A percentile compares a stretch with the other conserved stretches of the same genome.
Evolutionary conservation across 1,139 yeast genomes (phyloP).

Genomic region (Pichia kudriavzevii): DNA sequence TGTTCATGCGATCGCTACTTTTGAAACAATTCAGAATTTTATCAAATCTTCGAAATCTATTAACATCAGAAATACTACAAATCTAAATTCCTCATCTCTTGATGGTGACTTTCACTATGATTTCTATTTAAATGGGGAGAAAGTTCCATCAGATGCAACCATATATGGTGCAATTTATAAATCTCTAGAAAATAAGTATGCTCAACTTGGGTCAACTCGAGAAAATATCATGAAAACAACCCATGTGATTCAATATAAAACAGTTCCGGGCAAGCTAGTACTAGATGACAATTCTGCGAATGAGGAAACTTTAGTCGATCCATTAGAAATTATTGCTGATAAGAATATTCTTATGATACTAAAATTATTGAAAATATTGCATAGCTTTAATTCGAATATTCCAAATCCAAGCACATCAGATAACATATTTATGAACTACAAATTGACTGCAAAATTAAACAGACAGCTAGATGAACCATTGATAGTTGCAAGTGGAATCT

Average conservation of each 20-base stretch:
- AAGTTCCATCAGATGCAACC: constrained; percentile 62
- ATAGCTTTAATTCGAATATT: constrained; percentile 36
- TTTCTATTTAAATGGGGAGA: constrained; percentile 55
- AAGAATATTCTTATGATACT: constrained; percentile 43
- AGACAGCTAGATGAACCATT: constrained; percentile 87
- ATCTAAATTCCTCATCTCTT: constrained; percentile 20
- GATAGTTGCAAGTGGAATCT: constrained; percentile 76
- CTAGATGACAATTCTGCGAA: constrained; percentile 22
- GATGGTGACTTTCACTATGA: constrained; percentile 40
- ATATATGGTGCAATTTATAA: constrained; percentile 73
- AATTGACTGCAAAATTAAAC: constrained; percentile 77
- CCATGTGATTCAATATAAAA: constrained; percentile 49
- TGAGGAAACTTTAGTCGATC: constrained; percentile 29
- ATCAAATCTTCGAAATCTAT: constrained; percentile 30
- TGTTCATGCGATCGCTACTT: constrained; percentile 88
- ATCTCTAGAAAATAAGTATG: constrained; percentile 35
- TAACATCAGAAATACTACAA: constrained; percentile 2
- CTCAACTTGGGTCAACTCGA: constrained; percentile 22
- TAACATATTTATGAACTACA: constrained; percentile 62
- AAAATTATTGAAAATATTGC: constrained; percentile 47
- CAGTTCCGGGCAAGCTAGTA: constrained; percentile 28
- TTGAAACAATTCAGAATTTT: constrained; percentile 63
- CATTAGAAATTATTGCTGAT: constrained; percentile 32
- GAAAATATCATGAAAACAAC: constrained; percentile 37
- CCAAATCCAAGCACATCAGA: constrained; percentile 34